Percentiles rank a stretch among this genome's conserved stretches.
phyloP scores from a whole-genome alignment of 164 flowering plant genomes.

The Buxus sempervirens region DNA sequence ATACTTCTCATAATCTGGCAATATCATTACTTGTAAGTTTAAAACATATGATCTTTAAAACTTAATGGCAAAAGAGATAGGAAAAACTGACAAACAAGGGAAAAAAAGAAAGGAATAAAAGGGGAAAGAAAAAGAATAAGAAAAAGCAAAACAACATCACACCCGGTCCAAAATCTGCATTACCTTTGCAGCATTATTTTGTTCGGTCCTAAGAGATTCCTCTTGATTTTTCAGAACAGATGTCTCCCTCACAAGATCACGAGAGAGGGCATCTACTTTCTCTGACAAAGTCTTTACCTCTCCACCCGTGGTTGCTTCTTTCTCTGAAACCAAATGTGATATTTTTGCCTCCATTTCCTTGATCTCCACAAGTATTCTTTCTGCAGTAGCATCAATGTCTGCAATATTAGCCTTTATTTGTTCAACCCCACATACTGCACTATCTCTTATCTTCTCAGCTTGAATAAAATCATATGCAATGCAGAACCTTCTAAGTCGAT shows the following conservation, averaged over 20 bases:
- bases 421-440: conserved; percentile 62
- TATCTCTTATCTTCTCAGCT: conserved; percentile 71
- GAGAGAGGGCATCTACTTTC: conserved; percentile 73
- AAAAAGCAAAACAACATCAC: not conserved
- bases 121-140: not conserved
- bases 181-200: conserved; percentile 71
- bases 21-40: not conserved
- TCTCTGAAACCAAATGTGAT: conserved; percentile 57
- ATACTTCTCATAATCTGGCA: conserved; percentile 59
- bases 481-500: conserved; percentile 85
- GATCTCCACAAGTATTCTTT: conserved; percentile 40
- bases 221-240: conserved; percentile 70
- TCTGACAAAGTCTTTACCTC: conserved; percentile 71
- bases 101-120: not conserved
- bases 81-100: not conserved
- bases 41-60: not conserved
- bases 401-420: conserved; percentile 51
- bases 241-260: conserved; percentile 66
- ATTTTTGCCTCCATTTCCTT: conserved; percentile 64
- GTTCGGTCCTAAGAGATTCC: conserved; percentile 67
- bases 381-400: conserved; percentile 44
- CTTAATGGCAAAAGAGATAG: not conserved
- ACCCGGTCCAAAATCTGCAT: not conserved
- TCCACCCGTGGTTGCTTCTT: conserved; percentile 87
- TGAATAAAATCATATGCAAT: conserved; percentile 88